These are phyloP conservation scores for Geotrichum macrosporum DNA, from an alignment of 1,139 yeast genomes.

Conservation along the genomic window DNA sequence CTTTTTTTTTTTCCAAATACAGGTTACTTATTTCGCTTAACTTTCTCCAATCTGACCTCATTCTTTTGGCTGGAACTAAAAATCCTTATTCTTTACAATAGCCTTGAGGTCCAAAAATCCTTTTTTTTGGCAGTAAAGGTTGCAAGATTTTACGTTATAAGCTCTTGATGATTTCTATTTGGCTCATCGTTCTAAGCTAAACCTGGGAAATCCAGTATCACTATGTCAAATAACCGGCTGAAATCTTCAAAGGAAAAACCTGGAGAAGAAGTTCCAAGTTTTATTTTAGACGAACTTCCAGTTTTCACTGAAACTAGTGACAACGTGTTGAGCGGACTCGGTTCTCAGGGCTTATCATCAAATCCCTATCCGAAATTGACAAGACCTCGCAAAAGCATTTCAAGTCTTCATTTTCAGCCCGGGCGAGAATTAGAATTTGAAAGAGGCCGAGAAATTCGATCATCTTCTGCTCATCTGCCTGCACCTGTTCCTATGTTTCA, in stretches of 20 bases:
- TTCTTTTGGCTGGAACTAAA: no score
- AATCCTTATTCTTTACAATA: no score
- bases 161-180: not conserved
- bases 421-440: conserved; percentile 10
- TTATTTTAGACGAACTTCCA: conserved; percentile 37
- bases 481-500: conserved; percentile 16
- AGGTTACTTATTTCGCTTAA: no score
- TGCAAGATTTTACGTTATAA: not conserved
- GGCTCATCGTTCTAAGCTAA: not conserved
- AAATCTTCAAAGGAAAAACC: conserved; percentile 10
- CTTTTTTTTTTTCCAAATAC: no score
- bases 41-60: no score
- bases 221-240: conserved; percentile 5
- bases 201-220: not conserved
- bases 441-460: conserved; percentile 12
- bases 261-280: conserved; percentile 34
- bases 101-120: no score
- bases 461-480: conserved; percentile 13
- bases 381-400: conserved; percentile 24
- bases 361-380: conserved; percentile 38
- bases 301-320: conserved; percentile 20
- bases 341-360: conserved; percentile 21
- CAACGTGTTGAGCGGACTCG: conserved; percentile 21
- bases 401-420: conserved; percentile 16
- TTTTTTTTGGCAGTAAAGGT: no score